Conservation (phyloP, 805 yeast genomes). For the Lachancea kluyveri region DNA sequence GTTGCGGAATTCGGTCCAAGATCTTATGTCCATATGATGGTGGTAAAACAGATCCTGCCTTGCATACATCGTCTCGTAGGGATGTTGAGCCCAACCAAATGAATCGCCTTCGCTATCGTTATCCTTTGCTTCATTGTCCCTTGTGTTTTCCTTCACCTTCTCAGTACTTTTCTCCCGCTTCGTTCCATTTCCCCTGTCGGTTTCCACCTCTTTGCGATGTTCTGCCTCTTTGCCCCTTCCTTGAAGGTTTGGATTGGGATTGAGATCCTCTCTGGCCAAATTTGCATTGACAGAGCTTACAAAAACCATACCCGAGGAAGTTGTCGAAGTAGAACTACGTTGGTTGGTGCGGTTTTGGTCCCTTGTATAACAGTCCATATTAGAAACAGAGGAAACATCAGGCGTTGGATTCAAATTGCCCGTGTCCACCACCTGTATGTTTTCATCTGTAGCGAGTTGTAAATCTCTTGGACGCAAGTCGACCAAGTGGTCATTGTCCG, state of each 20-base stretch:
- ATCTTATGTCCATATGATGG: slow-evolving; percentile 51
- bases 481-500: slow-evolving; percentile 25
- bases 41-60: slow-evolving; percentile 45
- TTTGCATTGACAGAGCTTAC: too few species aligned
- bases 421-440: slow-evolving; percentile 4
- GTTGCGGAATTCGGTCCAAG: slow-evolving; percentile 53
- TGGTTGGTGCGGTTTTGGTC: too few species aligned
- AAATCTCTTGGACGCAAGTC: slow-evolving; percentile 26
- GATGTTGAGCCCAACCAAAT: neutral
- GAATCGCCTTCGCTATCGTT: neutral
- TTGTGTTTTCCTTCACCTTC: neutral
- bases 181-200: too few species aligned
- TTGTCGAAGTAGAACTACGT: too few species aligned
- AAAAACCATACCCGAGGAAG: too few species aligned
- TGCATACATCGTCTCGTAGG: slow-evolving; percentile 19
- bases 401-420: too few species aligned
- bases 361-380: too few species aligned
- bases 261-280: too few species aligned
- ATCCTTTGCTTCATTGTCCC: neutral
- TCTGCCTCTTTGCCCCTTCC: too few species aligned
- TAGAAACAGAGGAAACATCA: too few species aligned
- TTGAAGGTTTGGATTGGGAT: too few species aligned
- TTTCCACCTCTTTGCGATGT: too few species aligned
- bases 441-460: slow-evolving; percentile 12
- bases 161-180: slow-evolving; percentile 1